Evolutionary conservation across 1,284 basidiomycete species (phyloP).

Genomic region (Bjerkandera adusta): DNA sequence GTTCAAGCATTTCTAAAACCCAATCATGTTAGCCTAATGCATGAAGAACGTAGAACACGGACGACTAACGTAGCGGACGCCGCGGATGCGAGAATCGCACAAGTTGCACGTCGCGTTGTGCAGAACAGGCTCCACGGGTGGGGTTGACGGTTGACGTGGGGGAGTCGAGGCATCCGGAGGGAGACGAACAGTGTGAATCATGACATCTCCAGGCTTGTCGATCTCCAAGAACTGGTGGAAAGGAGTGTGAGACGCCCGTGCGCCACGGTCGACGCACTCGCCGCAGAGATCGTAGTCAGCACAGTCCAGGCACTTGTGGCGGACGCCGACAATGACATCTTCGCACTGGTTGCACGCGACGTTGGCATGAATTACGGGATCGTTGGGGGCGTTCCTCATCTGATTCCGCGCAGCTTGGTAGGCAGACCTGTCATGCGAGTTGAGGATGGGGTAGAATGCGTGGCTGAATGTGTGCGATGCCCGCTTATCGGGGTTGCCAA

Average conservation of each 20-base stretch:
- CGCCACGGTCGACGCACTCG: constrained; percentile 39
- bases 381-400: constrained; percentile 39
- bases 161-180: constrained; percentile 25
- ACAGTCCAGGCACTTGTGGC: constrained; percentile 78
- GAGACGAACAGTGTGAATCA: constrained; percentile 58
- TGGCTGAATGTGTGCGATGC: constrained; percentile 34
- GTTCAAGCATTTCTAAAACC: constrained; percentile 59
- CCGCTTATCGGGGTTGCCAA: constrained; percentile 25
- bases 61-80: constrained; percentile 51
- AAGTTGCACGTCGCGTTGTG: constrained; percentile 73
- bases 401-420: constrained; percentile 48
- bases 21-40: constrained; percentile 3
- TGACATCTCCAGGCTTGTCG: constrained; percentile 56
- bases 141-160: background rate
- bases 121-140: constrained; percentile 26
- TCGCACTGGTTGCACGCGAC: constrained; percentile 65
- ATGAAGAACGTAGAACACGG: background rate
- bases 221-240: constrained; percentile 69
- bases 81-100: constrained; percentile 69
- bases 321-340: constrained; percentile 51
- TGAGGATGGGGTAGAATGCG: constrained; percentile 63
- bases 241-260: constrained; percentile 15
- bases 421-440: constrained; percentile 42
- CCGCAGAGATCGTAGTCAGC: constrained; percentile 75
- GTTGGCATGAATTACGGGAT: constrained; percentile 34